phyloP scores from a whole-genome alignment of 2,329 filamentous ascomycete genomes.

The Furcasterigmium sp. region DNA sequence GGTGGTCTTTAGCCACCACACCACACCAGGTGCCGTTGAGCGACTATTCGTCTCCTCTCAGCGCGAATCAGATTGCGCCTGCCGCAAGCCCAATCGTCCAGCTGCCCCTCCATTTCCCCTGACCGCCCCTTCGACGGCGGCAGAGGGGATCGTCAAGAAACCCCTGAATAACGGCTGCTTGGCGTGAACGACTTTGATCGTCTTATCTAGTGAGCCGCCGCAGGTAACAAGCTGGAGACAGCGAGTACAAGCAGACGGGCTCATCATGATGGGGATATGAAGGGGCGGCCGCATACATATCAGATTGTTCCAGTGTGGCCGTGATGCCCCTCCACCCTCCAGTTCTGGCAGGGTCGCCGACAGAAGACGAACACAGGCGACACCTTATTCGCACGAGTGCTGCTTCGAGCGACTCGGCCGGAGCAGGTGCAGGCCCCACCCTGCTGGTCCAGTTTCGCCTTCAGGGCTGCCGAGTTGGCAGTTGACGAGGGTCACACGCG shows the following conservation, averaged over 20 bases:
- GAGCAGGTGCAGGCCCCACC: background rate
- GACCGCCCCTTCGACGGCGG: slow-evolving; percentile 1
- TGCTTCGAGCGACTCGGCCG: background rate
- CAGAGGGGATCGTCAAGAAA: background rate
- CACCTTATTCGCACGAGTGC: slow-evolving; percentile 2
- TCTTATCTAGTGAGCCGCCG: no score
- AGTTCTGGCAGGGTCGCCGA: no score
- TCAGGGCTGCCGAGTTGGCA: slow-evolving; percentile 5
- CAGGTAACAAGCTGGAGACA: no score
- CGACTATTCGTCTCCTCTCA: slow-evolving; percentile 5
- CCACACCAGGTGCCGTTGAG: slow-evolving; percentile 8
- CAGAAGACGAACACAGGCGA: no score
- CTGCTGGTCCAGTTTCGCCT: slow-evolving; percentile 6
- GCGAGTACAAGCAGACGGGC: no score
- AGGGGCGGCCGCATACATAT: no score
- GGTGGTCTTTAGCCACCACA: slow-evolving; percentile 6
- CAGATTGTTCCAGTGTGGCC: no score
- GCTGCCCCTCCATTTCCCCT: slow-evolving; percentile 4
- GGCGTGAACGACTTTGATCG: no score
- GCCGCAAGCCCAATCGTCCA: slow-evolving; percentile 2
- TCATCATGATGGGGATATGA: no score
- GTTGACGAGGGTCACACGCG: slow-evolving; percentile 7
- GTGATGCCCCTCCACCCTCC: no score
- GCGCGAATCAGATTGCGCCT: slow-evolving; percentile 11
- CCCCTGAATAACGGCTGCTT: no score